Evolutionary conservation across 148 eudicot genomes (phyloP), one percentile per base, ranked within the genome.

Genomic region (Polygonum maritimum): DNA sequence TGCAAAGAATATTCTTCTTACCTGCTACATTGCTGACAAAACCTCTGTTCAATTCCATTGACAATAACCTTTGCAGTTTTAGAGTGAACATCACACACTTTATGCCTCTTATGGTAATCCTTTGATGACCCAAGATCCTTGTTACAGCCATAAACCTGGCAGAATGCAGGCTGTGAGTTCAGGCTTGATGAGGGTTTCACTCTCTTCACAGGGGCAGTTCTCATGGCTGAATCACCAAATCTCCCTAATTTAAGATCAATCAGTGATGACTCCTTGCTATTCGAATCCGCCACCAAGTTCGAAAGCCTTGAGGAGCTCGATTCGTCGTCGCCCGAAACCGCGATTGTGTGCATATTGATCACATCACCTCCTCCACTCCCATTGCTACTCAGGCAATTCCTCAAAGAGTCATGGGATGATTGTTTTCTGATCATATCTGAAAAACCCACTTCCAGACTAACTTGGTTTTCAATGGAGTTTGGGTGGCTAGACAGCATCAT

Each of bases 1-100:
- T 15, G n/a, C 3, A 22, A 67, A 67, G 35, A 7, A 73, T 39
- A 4, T 4, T 51, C 3, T 60, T 77, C 84, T 73, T 13, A 86
- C 89, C 89, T 84, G 85, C 89, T 86, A 72, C 89, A 86, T 55
- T 86, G 89, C 80, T 86, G 89, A 77, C 89, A 86, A 80, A 86
- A 86, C 58, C 89, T 80, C 70, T 84, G 85, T 77, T 86, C 85
- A 77, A 82, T 65, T 41, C 87, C 85, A 75, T 80, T 81, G 75
- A 86, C 85, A 78, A 81, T 71, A 76, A 81, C 86, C 69, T 62
- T 82, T 31, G 85, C 72, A 39, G 84, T 83, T 79, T 84, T 85
- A 2, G 88, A 81, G 82, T 85, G 88, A 63, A 60, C 81, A 65
- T 85, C 85, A 73, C 88, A 85, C n/a, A 85, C 86, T 81, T 77